These are phyloP conservation scores for Penicillium sp. DNA, from an alignment of 2,329 filamentous ascomycete genomes.

Conservation along the genomic window DNA sequence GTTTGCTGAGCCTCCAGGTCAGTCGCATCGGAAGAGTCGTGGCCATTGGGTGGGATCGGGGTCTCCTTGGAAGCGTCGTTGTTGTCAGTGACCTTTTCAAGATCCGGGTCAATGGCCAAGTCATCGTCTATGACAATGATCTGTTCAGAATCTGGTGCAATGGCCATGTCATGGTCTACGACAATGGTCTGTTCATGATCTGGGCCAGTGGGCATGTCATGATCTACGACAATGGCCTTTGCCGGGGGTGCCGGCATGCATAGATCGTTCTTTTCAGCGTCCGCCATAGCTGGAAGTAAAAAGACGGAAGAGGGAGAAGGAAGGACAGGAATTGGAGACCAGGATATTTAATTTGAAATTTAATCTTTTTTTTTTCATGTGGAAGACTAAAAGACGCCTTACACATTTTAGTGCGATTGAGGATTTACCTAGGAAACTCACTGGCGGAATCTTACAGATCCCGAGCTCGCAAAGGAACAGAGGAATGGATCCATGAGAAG, in stretches of 20 bases:
- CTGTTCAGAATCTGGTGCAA: background rate
- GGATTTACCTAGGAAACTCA: background rate
- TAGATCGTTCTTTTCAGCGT: slow-evolving; percentile 11
- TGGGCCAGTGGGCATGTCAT: background rate
- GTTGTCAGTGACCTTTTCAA: background rate
- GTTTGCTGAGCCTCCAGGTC: slow-evolving; percentile 12
- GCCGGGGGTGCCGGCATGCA: slow-evolving; percentile 6
- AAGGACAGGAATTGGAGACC: background rate
- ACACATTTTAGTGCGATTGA: background rate
- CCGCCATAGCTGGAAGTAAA: slow-evolving; percentile 6
- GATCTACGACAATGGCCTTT: slow-evolving; percentile 6
- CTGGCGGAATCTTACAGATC: slow-evolving; percentile 5
- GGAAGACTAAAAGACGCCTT: background rate
- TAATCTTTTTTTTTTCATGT: background rate
- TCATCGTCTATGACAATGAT: background rate
- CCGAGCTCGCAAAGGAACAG: background rate
- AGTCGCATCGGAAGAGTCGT: background rate
- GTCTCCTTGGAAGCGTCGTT: slow-evolving; percentile 2
- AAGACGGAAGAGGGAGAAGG: background rate
- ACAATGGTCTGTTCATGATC: slow-evolving; percentile 2
- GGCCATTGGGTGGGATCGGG: background rate
- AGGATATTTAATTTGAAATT: background rate
- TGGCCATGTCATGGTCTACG: background rate
- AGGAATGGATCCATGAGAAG: slow-evolving; percentile 3
- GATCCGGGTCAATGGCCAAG: background rate